Percentiles rank a stretch among this genome's conserved stretches.
Evolutionary conservation across 257 asterid genomes (phyloP).

Genomic region (Cynanchum wilfordii): DNA sequence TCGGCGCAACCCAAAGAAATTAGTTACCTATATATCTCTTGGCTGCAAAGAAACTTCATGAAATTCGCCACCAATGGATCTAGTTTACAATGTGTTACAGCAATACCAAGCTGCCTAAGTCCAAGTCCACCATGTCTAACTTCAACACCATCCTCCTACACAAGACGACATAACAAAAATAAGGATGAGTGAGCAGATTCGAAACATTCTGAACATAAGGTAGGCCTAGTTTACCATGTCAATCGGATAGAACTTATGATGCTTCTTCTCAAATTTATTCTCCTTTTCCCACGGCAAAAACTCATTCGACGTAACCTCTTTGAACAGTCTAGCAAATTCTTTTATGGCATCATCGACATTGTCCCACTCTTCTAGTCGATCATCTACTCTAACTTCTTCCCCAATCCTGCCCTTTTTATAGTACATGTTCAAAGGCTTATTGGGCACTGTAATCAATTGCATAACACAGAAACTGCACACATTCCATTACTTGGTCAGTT

Average conservation of each 20-base stretch:
- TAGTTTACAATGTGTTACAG: slow-evolving; percentile 68
- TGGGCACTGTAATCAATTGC: slow-evolving; percentile 62
- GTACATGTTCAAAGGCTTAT: slow-evolving; percentile 56
- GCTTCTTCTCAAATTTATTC: slow-evolving; percentile 54
- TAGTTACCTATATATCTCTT: slow-evolving; percentile 67
- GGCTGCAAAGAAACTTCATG: slow-evolving; percentile 73
- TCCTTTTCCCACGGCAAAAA: slow-evolving; percentile 78
- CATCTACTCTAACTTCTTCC: slow-evolving; percentile 39
- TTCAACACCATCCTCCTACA: slow-evolving; percentile 81
- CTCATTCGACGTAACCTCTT: slow-evolving; percentile 57
- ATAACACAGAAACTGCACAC: slow-evolving; percentile 44
- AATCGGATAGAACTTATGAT: slow-evolving; percentile 46
- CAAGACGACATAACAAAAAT: not conserved
- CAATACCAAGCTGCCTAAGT: slow-evolving; percentile 64
- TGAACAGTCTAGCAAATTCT: slow-evolving; percentile 52
- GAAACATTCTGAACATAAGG: not conserved
- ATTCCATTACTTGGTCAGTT: not conserved
- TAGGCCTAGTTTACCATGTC: slow-evolving; percentile 43
- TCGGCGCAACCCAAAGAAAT: not conserved
- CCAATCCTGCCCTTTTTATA: slow-evolving; percentile 60
- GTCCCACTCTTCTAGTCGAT: slow-evolving; percentile 54
- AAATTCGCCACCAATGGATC: slow-evolving; percentile 68
- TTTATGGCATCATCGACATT: slow-evolving; percentile 37
- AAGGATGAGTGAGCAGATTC: not conserved
- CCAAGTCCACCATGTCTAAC: slow-evolving; percentile 79